Conservation (phyloP, 331 rosid genomes). For the Phaseolus coccineus region DNA sequence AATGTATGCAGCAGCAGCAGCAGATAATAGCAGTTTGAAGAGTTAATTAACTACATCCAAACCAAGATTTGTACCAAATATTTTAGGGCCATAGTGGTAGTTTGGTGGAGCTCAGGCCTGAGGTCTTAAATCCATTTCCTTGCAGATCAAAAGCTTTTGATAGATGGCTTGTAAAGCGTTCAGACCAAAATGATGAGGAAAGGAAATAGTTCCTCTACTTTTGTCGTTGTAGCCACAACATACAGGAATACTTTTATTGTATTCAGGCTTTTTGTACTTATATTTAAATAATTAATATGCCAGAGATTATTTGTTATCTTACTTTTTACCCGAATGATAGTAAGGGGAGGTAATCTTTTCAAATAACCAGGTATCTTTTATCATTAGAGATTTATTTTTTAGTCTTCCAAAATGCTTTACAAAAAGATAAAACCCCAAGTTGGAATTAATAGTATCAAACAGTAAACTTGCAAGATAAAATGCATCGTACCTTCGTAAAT, state of each 20-base stretch:
- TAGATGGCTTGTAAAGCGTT: conserved; percentile 11
- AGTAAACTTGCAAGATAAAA: conserved; percentile 4
- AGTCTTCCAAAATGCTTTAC: background rate
- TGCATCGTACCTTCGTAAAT: conserved; percentile 70
- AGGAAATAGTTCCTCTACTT: background rate
- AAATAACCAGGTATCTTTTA: conserved; percentile 5
- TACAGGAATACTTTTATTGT: background rate
- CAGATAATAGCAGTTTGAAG: conserved; percentile 29
- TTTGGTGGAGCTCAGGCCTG: background rate
- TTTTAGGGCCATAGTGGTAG: background rate
- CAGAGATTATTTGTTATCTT: conserved; percentile 21
- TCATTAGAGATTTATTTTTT: background rate
- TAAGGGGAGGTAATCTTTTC: conserved; percentile 25
- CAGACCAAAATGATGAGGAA: background rate
- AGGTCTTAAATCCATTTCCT: conserved; percentile 1
- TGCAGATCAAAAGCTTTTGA: background rate
- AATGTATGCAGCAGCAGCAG: conserved; percentile 9
- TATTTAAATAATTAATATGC: background rate
- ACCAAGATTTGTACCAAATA: background rate
- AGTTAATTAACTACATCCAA: conserved; percentile 17
- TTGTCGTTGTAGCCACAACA: background rate
- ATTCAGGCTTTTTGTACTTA: background rate
- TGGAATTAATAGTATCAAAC: conserved; percentile 33
- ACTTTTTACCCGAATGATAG: background rate
- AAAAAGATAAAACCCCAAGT: conserved; percentile 16